Percentiles rank a stretch among this genome's conserved stretches.
Evolutionary conservation across 1,284 basidiomycete genomes (phyloP).

Genomic region (Malassezia cuniculi): DNA sequence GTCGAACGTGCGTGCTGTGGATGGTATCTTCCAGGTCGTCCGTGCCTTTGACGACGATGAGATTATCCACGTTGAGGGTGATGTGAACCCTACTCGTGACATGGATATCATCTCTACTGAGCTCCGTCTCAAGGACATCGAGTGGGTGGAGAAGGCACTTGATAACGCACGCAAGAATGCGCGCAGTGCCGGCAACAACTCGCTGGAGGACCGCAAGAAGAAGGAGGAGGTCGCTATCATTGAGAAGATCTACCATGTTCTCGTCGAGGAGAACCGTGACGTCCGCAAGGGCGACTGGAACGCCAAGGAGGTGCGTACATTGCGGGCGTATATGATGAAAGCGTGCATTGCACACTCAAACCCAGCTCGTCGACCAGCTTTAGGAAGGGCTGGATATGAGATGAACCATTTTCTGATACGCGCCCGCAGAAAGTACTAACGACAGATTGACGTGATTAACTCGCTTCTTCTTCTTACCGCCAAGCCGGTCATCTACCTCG

Average conservation of each 20-base stretch:
- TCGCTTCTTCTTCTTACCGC: slow-evolving; percentile 79
- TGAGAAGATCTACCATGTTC: slow-evolving; percentile 72
- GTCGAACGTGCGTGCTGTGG: slow-evolving; percentile 91
- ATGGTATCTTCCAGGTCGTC: slow-evolving; percentile 97
- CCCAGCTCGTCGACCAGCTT: slow-evolving; percentile 58
- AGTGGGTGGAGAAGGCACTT: slow-evolving; percentile 89
- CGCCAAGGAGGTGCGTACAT: slow-evolving; percentile 76
- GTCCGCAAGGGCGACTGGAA: slow-evolving; percentile 87
- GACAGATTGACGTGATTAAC: slow-evolving; percentile 90
- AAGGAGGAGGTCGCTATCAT: slow-evolving; percentile 77
- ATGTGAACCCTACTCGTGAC: slow-evolving; percentile 87
- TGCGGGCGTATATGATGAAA: slow-evolving; percentile 56
- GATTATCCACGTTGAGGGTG: slow-evolving; percentile 97
- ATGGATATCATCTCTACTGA: slow-evolving; percentile 89
- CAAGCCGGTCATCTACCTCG: slow-evolving; percentile 94
- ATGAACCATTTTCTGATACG: slow-evolving; percentile 18
- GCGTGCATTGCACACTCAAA: slow-evolving; percentile 57
- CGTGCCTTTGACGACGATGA: slow-evolving; percentile 97
- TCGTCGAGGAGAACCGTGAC: slow-evolving; percentile 75
- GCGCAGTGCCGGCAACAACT: slow-evolving; percentile 53
- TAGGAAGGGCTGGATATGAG: slow-evolving; percentile 45
- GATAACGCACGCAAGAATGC: slow-evolving; percentile 50
- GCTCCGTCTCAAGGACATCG: slow-evolving; percentile 81
- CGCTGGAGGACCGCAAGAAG: slow-evolving; percentile 83
- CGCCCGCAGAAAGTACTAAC: neutral